Conservation (phyloP, 192 early-diverging fungal genomes). For the Glomus cerebriforme region DNA sequence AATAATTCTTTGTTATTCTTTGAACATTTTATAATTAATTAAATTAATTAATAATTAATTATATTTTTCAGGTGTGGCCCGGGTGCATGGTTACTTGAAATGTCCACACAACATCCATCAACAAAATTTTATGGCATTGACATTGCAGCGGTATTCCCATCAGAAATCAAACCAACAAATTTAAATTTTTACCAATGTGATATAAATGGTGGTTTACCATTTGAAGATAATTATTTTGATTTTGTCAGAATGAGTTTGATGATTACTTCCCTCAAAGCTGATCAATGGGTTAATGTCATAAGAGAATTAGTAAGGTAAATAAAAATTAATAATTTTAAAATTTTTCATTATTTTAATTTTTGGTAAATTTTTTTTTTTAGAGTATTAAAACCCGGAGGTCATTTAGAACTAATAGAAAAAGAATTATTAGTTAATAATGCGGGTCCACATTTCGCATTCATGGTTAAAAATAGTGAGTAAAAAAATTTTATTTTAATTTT, state of each 20-base stretch:
- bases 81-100: not conserved
- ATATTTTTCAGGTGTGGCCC: not conserved
- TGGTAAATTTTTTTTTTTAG: not conserved
- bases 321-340: too few relatives aligned
- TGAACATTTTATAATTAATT: too few relatives aligned
- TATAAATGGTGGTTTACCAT: not conserved
- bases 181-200: conserved; percentile 40
- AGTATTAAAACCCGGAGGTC: not conserved
- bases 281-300: not conserved
- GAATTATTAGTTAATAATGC: not conserved
- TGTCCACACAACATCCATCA: not conserved
- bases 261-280: not conserved
- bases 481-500: not conserved
- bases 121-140: conserved; percentile 39
- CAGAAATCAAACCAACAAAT: conserved; percentile 45
- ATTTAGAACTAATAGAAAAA: not conserved
- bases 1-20: too few relatives aligned
- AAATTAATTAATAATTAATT: too few relatives aligned
- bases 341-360: too few relatives aligned
- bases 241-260: conserved; percentile 5
- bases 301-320: conserved; percentile 6
- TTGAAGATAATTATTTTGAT: not conserved
- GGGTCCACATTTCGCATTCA: not conserved
- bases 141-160: conserved; percentile 40
- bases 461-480: not conserved